A percentile compares a stretch with the other conserved stretches of the same genome.
Evolutionary conservation across 257 asterid genomes (phyloP).

Genomic region (Eucommia ulmoides): DNA sequence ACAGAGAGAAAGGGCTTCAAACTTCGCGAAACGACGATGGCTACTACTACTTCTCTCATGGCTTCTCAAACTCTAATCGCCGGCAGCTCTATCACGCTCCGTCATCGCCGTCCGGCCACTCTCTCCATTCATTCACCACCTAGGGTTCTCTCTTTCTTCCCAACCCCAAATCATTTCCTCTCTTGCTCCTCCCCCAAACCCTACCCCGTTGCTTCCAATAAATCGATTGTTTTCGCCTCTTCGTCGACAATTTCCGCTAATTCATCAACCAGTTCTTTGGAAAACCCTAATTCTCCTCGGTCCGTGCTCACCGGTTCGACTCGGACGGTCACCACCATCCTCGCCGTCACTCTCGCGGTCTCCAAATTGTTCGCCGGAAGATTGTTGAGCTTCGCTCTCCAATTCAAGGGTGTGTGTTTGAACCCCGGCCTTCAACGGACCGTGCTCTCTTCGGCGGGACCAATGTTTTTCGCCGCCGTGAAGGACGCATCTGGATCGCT

Average conservation of each 20-base stretch:
- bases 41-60: slow-evolving; percentile 38
- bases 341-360: slow-evolving; percentile 35
- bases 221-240: slow-evolving; percentile 21
- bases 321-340: slow-evolving; percentile 54
- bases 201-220: not conserved
- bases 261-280: slow-evolving; percentile 2
- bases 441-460: slow-evolving; percentile 25
- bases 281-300: slow-evolving; percentile 3
- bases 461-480: slow-evolving; percentile 77
- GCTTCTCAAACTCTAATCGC: slow-evolving; percentile 37
- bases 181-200: slow-evolving; percentile 1
- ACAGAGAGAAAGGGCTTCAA: too few species aligned
- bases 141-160: not conserved
- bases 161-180: not conserved
- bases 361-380: slow-evolving; percentile 32
- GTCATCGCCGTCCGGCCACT: slow-evolving; percentile 6
- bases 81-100: slow-evolving; percentile 8
- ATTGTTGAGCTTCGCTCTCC: slow-evolving; percentile 22
- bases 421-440: slow-evolving; percentile 8
- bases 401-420: slow-evolving; percentile 16
- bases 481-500: slow-evolving; percentile 31
- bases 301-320: slow-evolving; percentile 57
- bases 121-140: not conserved
- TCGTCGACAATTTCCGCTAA: slow-evolving; percentile 9
- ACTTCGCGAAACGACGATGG: too few species aligned